Base-by-base conservation (phyloP, 352 stramenopile genomes). In the Phytopythium mirpurense region DNA sequence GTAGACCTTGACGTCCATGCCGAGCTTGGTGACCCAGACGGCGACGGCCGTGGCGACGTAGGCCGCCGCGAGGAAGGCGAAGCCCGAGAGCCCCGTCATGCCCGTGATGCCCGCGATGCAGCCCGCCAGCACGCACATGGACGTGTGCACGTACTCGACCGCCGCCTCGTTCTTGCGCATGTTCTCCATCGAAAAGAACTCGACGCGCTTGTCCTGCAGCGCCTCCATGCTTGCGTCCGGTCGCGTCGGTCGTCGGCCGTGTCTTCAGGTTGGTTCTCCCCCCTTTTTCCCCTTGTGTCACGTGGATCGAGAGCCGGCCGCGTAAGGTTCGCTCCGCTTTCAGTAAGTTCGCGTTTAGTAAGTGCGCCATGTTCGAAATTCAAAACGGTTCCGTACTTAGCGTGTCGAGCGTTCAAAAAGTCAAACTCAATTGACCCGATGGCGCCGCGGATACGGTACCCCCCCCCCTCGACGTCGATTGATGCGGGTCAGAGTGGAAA, bases 131-230 rank as follows among this genome's bases (percentile, higher is more conserved):
- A 94, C 81, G 46, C 78, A 88, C 83, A 94, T 94, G 50, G 75
- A 78, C 40, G 83, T 92, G 70, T 88, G 83, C 32, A 74, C 65
- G 56, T 88, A 93, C 51, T 93, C 83, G 23, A 88, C 67, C 9
- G 78, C 62, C 59, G 86, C 71, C 61, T 90, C 81, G 57, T 93
- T 93, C 54, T 74, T 74, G 63, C 86, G 73, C 72, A 91, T 84
- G 70, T 80, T 93, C 66, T 93, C 83, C 72, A 90, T 88, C 35
- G 79, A 91, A 71, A 93, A 91, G 57, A 91, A 91, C 74, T 93
- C 80, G 32, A 88, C 74, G 44, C 85, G 72, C 64, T 90, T 88
- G 51, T 74, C 67, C 54, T 83, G 70, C 51, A 86, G 60, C 48
- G 65, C 68, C 59, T 90, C 80, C 77, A 86, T 86, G 24, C 24